Evolutionary conservation across 257 asterid genomes (phyloP), one percentile per base, ranked within the genome.

Genomic region (Marsdenia floribunda): DNA sequence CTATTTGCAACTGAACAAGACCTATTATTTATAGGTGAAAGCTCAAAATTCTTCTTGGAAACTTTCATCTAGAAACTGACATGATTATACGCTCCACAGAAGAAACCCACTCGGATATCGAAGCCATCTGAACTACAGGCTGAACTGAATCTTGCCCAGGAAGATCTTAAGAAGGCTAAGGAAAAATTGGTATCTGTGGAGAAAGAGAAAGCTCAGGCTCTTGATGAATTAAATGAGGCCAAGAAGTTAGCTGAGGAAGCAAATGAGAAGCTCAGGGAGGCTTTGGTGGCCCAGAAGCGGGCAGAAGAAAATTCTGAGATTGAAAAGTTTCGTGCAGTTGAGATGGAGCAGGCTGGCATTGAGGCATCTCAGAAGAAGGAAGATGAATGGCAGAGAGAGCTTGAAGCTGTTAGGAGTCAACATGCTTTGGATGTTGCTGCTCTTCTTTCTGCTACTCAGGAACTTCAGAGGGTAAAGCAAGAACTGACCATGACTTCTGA

Each of bases 261-360:
- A 55, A 87, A 87, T 82, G 96, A 81, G 90, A 95, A 88, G 85
- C 96, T 95, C 77, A 85, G 82, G 76, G 97, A 92, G 86, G 99
- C 96, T 70, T 50, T 88, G 86, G 80, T 85, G 79, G 95, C 97
- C 67, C 96, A 83, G 77, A 95, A 89, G 72, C 91, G 88, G 77
- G 97, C 97, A 1, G 97, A 92, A 81, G 98, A 90, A 79, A 71
- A 77, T 82, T 86, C 96, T 3, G 99, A 95, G 86, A 87, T 95
- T 44, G 98, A 95, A 77, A 92, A 86, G 77, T 95, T 95, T 70
- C 87, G 93, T 64, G 93, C 96, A 22, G 85, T 92, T 67, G 98
- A 95, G 86, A 81, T 92, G 91, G 97, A 94, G 80, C 97, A 95
- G 79, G 91, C 91, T 21, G 92, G 96, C 74, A 92, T 95, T 33